A percentile compares a stretch with the other conserved stretches of the same genome.
Conservation (phyloP, 2,329 filamentous ascomycete genomes). For the Beauveria sp. region DNA sequence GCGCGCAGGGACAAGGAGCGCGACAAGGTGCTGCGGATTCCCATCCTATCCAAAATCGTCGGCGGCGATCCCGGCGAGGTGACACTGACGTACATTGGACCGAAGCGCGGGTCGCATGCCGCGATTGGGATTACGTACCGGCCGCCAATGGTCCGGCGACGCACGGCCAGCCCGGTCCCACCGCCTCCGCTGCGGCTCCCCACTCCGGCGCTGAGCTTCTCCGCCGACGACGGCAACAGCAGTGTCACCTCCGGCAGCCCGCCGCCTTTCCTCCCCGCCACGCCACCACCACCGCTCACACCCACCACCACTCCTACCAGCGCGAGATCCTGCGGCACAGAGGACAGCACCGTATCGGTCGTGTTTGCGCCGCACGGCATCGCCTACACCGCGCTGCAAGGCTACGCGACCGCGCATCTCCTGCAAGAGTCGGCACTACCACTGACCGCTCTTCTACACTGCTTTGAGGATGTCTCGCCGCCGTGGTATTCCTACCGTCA, state of each 20-base stretch:
- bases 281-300: not conserved
- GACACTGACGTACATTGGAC: constrained; percentile 60
- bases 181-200: not conserved
- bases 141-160: constrained; percentile 36
- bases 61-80: constrained; percentile 55
- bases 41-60: constrained; percentile 44
- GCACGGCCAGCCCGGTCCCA: not conserved
- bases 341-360: constrained; percentile 44
- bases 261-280: constrained; percentile 14
- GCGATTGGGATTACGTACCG: constrained; percentile 67
- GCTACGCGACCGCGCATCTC: constrained; percentile 51
- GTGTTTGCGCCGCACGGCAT: constrained; percentile 60
- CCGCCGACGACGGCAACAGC: not conserved
- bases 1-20: constrained; percentile 19
- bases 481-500: constrained; percentile 52
- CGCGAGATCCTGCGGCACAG: too few relatives aligned
- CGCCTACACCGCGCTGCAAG: constrained; percentile 41
- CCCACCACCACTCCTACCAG: constrained; percentile 12
- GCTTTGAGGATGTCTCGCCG: constrained; percentile 51
- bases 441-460: constrained; percentile 56
- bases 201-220: constrained; percentile 1
- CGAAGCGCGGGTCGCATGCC: constrained; percentile 51
- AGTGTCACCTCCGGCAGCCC: constrained; percentile 4
- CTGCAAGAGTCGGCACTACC: constrained; percentile 49
- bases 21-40: constrained; percentile 32